Evolutionary conservation across 176 grass and related monocot genomes (phyloP).

Genomic region (Zea luxurians): DNA sequence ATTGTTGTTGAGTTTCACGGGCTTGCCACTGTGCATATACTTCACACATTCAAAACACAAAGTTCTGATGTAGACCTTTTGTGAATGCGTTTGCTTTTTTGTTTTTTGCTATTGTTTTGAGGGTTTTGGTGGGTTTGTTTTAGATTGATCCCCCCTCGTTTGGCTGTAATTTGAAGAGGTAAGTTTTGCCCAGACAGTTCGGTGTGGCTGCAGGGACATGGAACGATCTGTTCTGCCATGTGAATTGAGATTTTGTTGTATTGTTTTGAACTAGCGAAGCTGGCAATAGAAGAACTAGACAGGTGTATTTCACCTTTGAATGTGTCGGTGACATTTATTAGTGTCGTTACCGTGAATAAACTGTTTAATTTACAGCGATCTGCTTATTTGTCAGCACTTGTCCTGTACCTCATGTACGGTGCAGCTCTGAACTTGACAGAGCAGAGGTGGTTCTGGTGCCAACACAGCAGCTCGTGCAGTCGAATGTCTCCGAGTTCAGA

Average conservation of each 20-base stretch:
- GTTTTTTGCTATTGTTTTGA: slow-evolving; percentile 14
- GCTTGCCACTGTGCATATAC: slow-evolving; percentile 38
- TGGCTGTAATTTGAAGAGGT: slow-evolving; percentile 36
- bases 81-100: slow-evolving; percentile 35
- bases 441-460: neutral
- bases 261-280: slow-evolving; percentile 11
- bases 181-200: slow-evolving; percentile 12
- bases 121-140: slow-evolving; percentile 41
- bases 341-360: neutral
- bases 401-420: neutral
- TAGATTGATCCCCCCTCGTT: slow-evolving; percentile 19
- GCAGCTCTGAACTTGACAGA: too few species aligned
- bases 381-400: neutral
- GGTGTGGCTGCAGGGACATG: slow-evolving; percentile 31
- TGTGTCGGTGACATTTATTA: neutral
- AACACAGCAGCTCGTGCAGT: neutral
- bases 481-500: too few species aligned
- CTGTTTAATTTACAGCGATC: neutral
- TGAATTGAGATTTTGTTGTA: slow-evolving; percentile 13
- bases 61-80: slow-evolving; percentile 60
- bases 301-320: neutral
- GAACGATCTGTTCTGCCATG: slow-evolving; percentile 20
- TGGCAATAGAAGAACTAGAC: slow-evolving; percentile 26
- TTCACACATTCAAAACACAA: slow-evolving; percentile 31
- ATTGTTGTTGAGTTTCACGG: slow-evolving; percentile 16